A percentile compares a stretch with the other conserved stretches of the same genome.
phyloP scores from a whole-genome alignment of 805 yeast genomes.

The Komagataella pseudopastoris region DNA sequence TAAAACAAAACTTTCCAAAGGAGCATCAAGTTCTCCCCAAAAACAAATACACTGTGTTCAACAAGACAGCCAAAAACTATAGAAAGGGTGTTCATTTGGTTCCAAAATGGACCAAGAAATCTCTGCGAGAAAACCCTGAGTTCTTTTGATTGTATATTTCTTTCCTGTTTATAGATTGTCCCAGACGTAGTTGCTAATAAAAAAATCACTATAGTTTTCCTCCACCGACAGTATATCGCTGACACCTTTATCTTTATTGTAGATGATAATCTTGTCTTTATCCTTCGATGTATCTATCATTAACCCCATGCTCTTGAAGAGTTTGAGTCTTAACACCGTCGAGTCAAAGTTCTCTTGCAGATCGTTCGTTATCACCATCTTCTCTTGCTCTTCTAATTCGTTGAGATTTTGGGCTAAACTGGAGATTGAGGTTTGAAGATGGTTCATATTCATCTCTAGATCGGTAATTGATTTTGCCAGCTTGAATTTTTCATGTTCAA shows the following conservation, averaged over 20 bases:
- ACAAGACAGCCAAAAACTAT: slow-evolving; percentile 59
- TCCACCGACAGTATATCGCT: slow-evolving; percentile 38
- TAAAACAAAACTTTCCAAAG: slow-evolving; percentile 49
- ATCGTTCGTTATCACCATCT: slow-evolving; percentile 17
- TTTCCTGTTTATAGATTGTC: slow-evolving; percentile 28
- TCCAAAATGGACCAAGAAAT: slow-evolving; percentile 84
- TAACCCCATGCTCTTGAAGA: slow-evolving; percentile 50
- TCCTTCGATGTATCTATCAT: slow-evolving; percentile 22
- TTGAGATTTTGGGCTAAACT: slow-evolving; percentile 20
- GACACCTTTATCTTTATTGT: slow-evolving; percentile 30
- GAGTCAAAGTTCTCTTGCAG: slow-evolving; percentile 26
- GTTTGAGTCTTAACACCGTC: slow-evolving; percentile 36
- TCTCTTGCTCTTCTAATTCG: slow-evolving; percentile 10
- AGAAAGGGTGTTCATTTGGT: slow-evolving; percentile 81
- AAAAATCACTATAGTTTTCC: slow-evolving; percentile 47
- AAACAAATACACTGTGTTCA: slow-evolving; percentile 83
- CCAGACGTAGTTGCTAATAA: slow-evolving; percentile 70
- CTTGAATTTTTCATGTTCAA: slow-evolving; percentile 32
- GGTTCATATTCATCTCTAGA: slow-evolving; percentile 29
- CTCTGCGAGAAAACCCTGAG: slow-evolving; percentile 70
- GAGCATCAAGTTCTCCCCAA: slow-evolving; percentile 67
- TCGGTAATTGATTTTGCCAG: slow-evolving; percentile 40
- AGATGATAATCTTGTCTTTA: slow-evolving; percentile 30
- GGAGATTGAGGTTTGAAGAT: slow-evolving; percentile 22
- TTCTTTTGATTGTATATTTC: slow-evolving; percentile 29